Evolutionary conservation across 2,329 filamentous ascomycete species (phyloP).

Genomic region (Macrophomina tecta): DNA sequence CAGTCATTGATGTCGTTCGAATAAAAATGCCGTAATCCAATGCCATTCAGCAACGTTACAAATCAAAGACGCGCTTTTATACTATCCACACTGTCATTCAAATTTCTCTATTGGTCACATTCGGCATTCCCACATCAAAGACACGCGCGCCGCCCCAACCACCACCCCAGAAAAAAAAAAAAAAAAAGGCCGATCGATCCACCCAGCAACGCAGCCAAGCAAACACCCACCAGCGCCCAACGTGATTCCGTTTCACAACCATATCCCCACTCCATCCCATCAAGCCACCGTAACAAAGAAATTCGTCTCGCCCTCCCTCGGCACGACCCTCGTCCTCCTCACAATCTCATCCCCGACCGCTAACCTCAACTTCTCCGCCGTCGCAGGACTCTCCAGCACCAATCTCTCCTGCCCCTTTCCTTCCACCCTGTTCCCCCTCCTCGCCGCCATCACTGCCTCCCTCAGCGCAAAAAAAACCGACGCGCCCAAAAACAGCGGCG

Average conservation of each 20-base stretch:
- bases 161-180: too few species aligned
- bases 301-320: slow-evolving; percentile 76
- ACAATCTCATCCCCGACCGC: slow-evolving; percentile 81
- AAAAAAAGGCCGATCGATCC: too few species aligned
- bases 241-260: too few species aligned
- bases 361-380: slow-evolving; percentile 78
- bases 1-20: slow-evolving; percentile 11
- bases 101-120: too few species aligned
- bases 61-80: background rate
- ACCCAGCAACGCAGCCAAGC: too few species aligned
- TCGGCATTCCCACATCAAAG: too few species aligned
- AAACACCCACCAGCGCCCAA: too few species aligned
- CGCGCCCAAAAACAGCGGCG: slow-evolving; percentile 77
- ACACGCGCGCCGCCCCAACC: too few species aligned
- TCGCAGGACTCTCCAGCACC: slow-evolving; percentile 78
- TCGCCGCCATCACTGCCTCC: slow-evolving; percentile 77
- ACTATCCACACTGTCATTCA: too few species aligned
- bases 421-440: slow-evolving; percentile 55
- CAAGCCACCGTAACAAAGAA: slow-evolving; percentile 64
- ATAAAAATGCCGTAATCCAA: slow-evolving; percentile 12
- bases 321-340: slow-evolving; percentile 69
- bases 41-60: background rate
- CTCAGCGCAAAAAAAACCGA: slow-evolving; percentile 86
- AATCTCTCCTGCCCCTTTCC: slow-evolving; percentile 60
- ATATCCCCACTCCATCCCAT: background rate